Evolutionary conservation across 2,329 filamentous ascomycete species (phyloP).

Genomic region (Xylaria sp.): DNA sequence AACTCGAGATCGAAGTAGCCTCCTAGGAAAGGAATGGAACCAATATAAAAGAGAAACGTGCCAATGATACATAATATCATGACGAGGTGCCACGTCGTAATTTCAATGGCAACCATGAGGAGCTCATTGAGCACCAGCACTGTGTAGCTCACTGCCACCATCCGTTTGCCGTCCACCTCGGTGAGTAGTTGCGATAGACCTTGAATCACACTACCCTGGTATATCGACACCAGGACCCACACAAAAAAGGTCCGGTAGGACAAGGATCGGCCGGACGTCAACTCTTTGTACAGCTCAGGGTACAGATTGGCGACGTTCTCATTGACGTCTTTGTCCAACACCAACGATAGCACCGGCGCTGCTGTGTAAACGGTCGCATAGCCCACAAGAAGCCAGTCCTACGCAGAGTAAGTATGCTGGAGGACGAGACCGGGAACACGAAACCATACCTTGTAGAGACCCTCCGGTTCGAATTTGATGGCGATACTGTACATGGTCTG

Average conservation of each 20-base stretch:
- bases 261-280: slow-evolving; percentile 85
- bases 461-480: slow-evolving; percentile 88
- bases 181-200: slow-evolving; percentile 90
- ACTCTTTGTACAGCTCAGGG: slow-evolving; percentile 95
- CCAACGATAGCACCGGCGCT: slow-evolving; percentile 87
- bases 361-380: slow-evolving; percentile 98
- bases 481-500: slow-evolving; percentile 98
- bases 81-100: slow-evolving; percentile 94
- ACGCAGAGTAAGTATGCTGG: slow-evolving; percentile 31
- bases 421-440: background rate
- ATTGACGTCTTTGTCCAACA: slow-evolving; percentile 93
- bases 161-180: slow-evolving; percentile 71
- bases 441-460: slow-evolving; percentile 74
- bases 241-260: slow-evolving; percentile 95
- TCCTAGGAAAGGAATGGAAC: slow-evolving; percentile 82
- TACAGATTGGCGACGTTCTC: slow-evolving; percentile 93
- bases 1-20: slow-evolving; percentile 88
- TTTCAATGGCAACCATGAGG: slow-evolving; percentile 94
- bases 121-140: slow-evolving; percentile 93
- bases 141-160: slow-evolving; percentile 92
- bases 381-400: slow-evolving; percentile 94
- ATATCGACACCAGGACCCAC: slow-evolving; percentile 94
- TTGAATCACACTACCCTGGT: slow-evolving; percentile 95
- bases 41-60: slow-evolving; percentile 80
- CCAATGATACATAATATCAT: slow-evolving; percentile 88